Evolutionary conservation across 371 early-diverging fungal genomes (phyloP), one percentile per base, ranked within the genome.

Genomic region (Thermomucor indicae-seudaticae): DNA sequence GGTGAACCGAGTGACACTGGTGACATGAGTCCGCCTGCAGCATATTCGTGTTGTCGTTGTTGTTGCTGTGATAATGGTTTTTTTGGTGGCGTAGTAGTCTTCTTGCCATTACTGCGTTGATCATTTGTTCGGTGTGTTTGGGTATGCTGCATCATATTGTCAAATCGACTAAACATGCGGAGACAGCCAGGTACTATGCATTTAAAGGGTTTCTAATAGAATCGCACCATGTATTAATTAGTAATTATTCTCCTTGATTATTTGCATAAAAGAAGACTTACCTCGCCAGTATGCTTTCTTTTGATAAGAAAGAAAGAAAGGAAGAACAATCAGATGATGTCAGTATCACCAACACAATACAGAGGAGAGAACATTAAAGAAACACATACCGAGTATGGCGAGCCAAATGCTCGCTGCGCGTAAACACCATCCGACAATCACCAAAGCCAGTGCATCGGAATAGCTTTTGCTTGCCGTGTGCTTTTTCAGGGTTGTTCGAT

Each of bases 111-210:
- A 22, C 11, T 47, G 59, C 8, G n/a, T n/a, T n/a, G n/a, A n/a
- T n/a, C n/a, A n/a, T n/a, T n/a, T n/a, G n/a, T n/a, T n/a, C 65
- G 57, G 44, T 81, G 81, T 0, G 79, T 81, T 27, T 75, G 79
- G 4, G 79, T 81, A 47, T 81, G 81, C 41, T 81, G 81, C 62
- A 81, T 81, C 81, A 81, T 81, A 51, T 81, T 81, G 53, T 81
- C 81, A 43, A 73, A 79, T 1, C 81, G 75, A 49, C 79, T 81
- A 52, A 81, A 81, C 19, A 60, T 73, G 22, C 81, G 65, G 34
- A 59, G 67, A 40, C 81, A 81, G 22, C 72, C 78, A 10, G 78
- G 68, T 6, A 79, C 71, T 42, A 81, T 67, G 55, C 81, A 81
- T 42, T 68, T 68, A 58, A 75, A 81, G 6, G 81, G 81, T 58